Evolutionary conservation across 305 asterid species (phyloP), one percentile per base, ranked within the genome.

Genomic region (Salvia sclarea): DNA sequence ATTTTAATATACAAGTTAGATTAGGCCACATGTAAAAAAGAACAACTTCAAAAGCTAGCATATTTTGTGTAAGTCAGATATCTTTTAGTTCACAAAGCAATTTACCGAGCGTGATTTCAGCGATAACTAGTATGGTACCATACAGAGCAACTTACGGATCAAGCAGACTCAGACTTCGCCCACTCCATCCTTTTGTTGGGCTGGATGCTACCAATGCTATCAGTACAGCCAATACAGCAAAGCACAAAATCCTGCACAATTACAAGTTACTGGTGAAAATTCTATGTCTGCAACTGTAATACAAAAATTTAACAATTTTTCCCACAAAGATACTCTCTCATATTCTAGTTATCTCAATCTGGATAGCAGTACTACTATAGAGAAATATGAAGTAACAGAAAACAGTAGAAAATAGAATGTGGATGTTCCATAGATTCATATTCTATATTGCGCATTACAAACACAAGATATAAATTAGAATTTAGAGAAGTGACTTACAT

Each of bases 181-280:
- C 99, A 72, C 99, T 94, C 99, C 99, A 94, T 69, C 99, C 99
- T 81, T 79, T 84, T 17, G 99, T 94, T 75, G 99, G 99, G 85
- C 99, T 91, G 69, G 99, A 91, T 80, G 99, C 98, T 71, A 91
- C 96, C 81, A 94, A 21, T 73, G 99, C 99, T 64, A 91, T 12
- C 30, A 94, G 80, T 60, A 94, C 84, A 73, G 96, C 95, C 68
- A 91, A 68, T 72, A 84, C 86, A 76, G 88, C 95, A 61, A 75
- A 69, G 67, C 95, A 84, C 68, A 94, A 85, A 60, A 89, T 68
- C 90, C 99, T 94, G 98, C 35, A 82, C 38, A 71, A 62, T 11
- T 28, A 44, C 37, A 49, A 49, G 76, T 31, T 45, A 75, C 35
- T 24, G 41, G 60, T 21, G 14, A 44, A 53, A 44, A 47, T 33